phyloP scores from a whole-genome alignment of 495 filamentous ascomycete genomes.

The Penicillium verhagenii region DNA sequence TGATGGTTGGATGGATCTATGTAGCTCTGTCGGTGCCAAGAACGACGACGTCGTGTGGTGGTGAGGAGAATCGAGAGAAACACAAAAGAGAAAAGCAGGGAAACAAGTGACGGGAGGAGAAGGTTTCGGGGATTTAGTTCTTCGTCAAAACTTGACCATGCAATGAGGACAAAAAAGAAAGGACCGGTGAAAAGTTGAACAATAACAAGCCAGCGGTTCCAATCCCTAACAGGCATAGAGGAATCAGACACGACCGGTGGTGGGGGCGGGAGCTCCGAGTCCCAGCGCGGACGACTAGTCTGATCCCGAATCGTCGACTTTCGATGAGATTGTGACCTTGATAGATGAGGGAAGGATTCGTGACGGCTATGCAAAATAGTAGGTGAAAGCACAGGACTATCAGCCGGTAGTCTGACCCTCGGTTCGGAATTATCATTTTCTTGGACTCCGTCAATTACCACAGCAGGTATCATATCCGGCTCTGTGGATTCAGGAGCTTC shows the following conservation, averaged over 20 bases:
- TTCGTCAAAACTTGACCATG: conserved; percentile 68
- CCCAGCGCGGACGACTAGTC: conserved; percentile 30
- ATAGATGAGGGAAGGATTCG: conserved; percentile 9
- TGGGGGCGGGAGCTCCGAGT: conserved; percentile 41
- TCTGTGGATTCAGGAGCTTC: conserved; percentile 48
- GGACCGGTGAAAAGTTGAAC: conserved; percentile 87
- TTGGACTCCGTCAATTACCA: conserved; percentile 35
- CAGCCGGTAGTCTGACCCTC: conserved; percentile 40
- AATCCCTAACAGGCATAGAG: conserved; percentile 47
- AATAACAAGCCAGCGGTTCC: conserved; percentile 88
- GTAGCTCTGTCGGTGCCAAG: conserved; percentile 19
- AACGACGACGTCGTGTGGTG: conserved; percentile 45
- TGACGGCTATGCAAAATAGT: conserved; percentile 15
- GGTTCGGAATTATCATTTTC: conserved; percentile 26
- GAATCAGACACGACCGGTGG: conserved; percentile 27
- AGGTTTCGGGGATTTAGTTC: conserved; percentile 52
- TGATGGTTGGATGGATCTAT: neutral
- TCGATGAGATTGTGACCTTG: conserved; percentile 13
- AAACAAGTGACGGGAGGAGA: conserved; percentile 62
- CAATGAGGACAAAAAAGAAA: conserved; percentile 72
- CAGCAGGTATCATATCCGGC: conserved; percentile 35
- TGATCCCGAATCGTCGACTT: conserved; percentile 15
- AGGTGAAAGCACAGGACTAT: conserved; percentile 39
- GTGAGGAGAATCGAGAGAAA: conserved; percentile 61
- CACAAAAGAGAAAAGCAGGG: conserved; percentile 66